phyloP scores from a whole-genome alignment of 148 eudicot species.

The Drosera capensis region DNA sequence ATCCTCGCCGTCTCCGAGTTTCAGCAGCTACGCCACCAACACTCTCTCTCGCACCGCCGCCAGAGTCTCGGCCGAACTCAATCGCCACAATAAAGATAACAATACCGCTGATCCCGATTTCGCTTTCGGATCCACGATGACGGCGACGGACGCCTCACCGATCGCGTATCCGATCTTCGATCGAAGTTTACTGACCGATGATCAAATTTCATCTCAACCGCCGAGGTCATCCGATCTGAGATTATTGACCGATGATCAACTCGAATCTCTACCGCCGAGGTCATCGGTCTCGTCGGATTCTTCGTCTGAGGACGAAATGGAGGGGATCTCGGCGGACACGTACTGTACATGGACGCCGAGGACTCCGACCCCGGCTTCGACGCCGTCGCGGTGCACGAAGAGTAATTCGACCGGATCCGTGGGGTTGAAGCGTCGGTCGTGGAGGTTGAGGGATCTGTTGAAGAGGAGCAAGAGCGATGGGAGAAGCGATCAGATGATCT shows the following conservation, averaged over 20 bases:
- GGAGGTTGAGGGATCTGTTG: constrained; percentile 6
- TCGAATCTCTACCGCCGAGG: neutral
- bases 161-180: neutral
- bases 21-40: neutral
- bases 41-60: neutral
- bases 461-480: constrained; percentile 18
- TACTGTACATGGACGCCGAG: constrained; percentile 39
- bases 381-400: constrained; percentile 28
- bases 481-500: too few species aligned
- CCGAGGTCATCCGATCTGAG: neutral
- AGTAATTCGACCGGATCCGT: constrained; percentile 42
- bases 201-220: neutral
- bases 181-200: neutral
- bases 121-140: neutral
- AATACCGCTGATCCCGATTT: neutral
- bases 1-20: constrained; percentile 1
- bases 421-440: neutral
- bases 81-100: neutral
- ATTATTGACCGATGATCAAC: neutral
- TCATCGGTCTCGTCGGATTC: constrained; percentile 10
- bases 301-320: constrained; percentile 29
- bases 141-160: neutral
- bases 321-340: constrained; percentile 15
- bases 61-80: neutral
- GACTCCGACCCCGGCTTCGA: too few species aligned